A percentile compares a stretch with the other conserved stretches of the same genome.
Evolutionary conservation across 2,329 filamentous ascomycete species (phyloP).

Genomic region (Aciculosporium take): DNA sequence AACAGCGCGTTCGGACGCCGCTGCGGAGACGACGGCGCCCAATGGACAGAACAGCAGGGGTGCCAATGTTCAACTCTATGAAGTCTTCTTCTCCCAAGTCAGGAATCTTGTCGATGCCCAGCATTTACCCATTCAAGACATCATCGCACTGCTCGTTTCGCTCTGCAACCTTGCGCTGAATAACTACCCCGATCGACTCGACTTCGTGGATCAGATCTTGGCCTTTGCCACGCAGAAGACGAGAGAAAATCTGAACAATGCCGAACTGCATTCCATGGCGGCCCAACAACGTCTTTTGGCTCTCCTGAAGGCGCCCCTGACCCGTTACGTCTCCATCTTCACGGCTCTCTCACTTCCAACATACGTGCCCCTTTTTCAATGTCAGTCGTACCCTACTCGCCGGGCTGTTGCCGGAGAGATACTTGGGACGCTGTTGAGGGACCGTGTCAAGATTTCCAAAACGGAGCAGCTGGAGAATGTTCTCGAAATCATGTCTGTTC

Average conservation of each 20-base stretch:
- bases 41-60: slow-evolving; percentile 31
- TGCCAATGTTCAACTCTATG: slow-evolving; percentile 75
- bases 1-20: slow-evolving; percentile 27
- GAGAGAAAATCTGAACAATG: slow-evolving; percentile 77
- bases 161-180: slow-evolving; percentile 86
- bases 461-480: slow-evolving; percentile 74
- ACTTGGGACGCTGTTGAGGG: slow-evolving; percentile 65
- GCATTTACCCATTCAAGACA: slow-evolving; percentile 84
- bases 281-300: slow-evolving; percentile 82
- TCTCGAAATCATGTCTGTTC: slow-evolving; percentile 72
- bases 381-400: slow-evolving; percentile 84
- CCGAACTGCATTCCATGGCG: slow-evolving; percentile 79
- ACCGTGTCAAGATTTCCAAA: slow-evolving; percentile 66
- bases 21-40: slow-evolving; percentile 32
- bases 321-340: slow-evolving; percentile 84
- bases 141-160: slow-evolving; percentile 85
- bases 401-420: slow-evolving; percentile 85
- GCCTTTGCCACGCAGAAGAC: slow-evolving; percentile 80
- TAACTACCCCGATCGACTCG: slow-evolving; percentile 82
- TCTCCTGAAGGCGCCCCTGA: slow-evolving; percentile 79
- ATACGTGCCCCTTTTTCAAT: slow-evolving; percentile 78
- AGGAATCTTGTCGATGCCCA: slow-evolving; percentile 86
- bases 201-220: slow-evolving; percentile 91
- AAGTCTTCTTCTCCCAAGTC: slow-evolving; percentile 94
- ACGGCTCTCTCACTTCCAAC: slow-evolving; percentile 88